Evolutionary conservation across 169 alveolate genomes (phyloP), one percentile per base, ranked within the genome.

Genomic region (Plasmodium vinckei): DNA sequence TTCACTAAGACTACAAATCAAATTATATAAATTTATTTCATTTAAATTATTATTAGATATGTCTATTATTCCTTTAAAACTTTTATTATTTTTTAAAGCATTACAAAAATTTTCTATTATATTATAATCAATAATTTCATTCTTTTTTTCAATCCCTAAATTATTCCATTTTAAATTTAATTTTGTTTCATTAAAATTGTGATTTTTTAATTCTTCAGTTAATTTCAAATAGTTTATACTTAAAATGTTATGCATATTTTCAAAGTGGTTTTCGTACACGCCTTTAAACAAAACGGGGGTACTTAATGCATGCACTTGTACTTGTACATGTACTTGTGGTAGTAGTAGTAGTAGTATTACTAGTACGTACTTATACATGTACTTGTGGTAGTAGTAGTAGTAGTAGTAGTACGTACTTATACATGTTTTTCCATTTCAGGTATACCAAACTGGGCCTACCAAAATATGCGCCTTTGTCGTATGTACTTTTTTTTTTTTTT

Each of bases 41-140:
- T 79, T 65, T 47, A 79, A 65, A 44, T 79, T 69, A 49, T 79
- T 79, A 46, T 79, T 13, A 12, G 89, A 79, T 42, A 79, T 64
- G 19, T 79, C 79, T 57, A 79, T 21, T 39, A 23, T 17, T 15
- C 89, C 89, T 9, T 27, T 51, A 65, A 79, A 79, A 7, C 72
- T 15, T 19, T 17, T 79, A 69, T 79, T 79, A 2, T 23, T 67
- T 79, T 79, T 63, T 59, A 79, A 67, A 51, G 56, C 70, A 15
- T 79, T 54, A 69, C 89, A 64, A 53, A 79, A 79, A n/a, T 54
- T 54, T 42, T 79, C 89, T 51, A 79, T 79, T 15, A 79, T 57
- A 69, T 79, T 77, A 25, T 65, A 68, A 46, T 77, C 89, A n/a
- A 77, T 51, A 23, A 17, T 12, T 56, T 77, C 79, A 53, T 64